Base-by-base conservation (phyloP, 1,284 basidiomycete species). In the Pyrrhoderma noxium region DNA sequence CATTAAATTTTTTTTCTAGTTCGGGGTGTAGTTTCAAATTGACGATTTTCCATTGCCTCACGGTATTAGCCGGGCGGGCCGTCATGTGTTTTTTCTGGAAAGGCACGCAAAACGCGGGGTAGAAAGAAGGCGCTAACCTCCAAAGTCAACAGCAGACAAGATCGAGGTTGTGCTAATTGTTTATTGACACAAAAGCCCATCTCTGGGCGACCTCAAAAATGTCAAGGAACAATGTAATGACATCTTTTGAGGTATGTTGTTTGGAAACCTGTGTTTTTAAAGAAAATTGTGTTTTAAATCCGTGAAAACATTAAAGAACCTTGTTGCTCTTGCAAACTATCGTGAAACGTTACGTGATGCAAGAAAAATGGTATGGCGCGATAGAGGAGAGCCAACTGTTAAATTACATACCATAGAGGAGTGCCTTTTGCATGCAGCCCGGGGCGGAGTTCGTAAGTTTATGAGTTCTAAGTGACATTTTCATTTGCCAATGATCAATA, bases 281-380 rank as follows among this genome's bases (percentile, higher is more conserved):
- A 31, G 27, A 31, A 5, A 31, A 31, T 31, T 31, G 27, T 31
- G 7, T 5, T 19, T 14, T n/a, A 14, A 34, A 27, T 16, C 2
- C n/a, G 21, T 34, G 21, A 31, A 31, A 5, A 31, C 11, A 31
- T 31, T 5, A 31, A 31, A 89, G 61, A 89, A 89, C 61, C 68
- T 89, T 8, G 84, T 89, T 45, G 84, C 80, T 14, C 74, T 89
- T 43, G 85, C 86, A 8, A 88, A 89, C 62, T 81, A 89, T 64
- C 85, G 88, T 60, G 80, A 85, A 54, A 69, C 76, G 1, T 70
- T 89, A 37, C 75, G 70, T 54, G 83, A 82, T 52, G 84, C 89
- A 0, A 71, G 79, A 40, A 82, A 77, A 62, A 82, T 91, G 61
- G 80, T 95, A 1, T 95, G 92, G 90, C 74, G 92, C 34, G 81